Percentiles rank a stretch among this genome's conserved stretches.
These are phyloP conservation scores for Crassisporium funariophilum DNA, from an alignment of 768 basidiomycete genomes.

Conservation along the genomic window DNA sequence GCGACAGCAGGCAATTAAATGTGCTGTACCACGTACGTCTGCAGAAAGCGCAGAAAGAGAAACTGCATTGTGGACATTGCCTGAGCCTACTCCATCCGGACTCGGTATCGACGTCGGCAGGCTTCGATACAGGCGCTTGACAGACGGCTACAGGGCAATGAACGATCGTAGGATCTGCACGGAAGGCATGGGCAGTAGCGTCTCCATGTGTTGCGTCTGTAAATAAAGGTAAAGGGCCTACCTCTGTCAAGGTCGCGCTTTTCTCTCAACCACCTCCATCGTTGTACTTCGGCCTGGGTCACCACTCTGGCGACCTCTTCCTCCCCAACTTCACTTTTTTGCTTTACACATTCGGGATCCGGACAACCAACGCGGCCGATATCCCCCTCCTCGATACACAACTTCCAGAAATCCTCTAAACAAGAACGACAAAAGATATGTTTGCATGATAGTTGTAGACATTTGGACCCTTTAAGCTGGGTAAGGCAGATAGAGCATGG, in stretches of 20 bases:
- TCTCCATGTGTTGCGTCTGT: too few relatives aligned
- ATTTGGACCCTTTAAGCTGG: constrained; percentile 72
- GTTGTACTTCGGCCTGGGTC: constrained; percentile 58
- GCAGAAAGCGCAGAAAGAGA: constrained; percentile 85
- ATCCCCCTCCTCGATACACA: constrained; percentile 81
- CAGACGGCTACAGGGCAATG: constrained; percentile 82
- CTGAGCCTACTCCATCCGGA: constrained; percentile 74
- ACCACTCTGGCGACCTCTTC: constrained; percentile 77
- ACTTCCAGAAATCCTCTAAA: constrained; percentile 77
- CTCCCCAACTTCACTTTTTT: constrained; percentile 56
- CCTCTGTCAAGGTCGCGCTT: constrained; percentile 76
- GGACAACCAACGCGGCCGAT: constrained; percentile 79
- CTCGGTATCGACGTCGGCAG: constrained; percentile 47
- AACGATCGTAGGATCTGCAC: constrained; percentile 49
- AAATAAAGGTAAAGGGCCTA: too few relatives aligned
- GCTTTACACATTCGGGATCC: constrained; percentile 77
- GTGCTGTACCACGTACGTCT: constrained; percentile 67
- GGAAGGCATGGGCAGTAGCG: background rate
- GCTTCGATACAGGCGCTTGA: constrained; percentile 75
- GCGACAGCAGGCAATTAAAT: background rate
- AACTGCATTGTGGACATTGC: constrained; percentile 68
- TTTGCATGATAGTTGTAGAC: constrained; percentile 66
- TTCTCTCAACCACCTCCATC: constrained; percentile 80
- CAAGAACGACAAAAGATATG: constrained; percentile 89
- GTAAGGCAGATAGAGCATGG: constrained; percentile 78